Percentiles rank a stretch among this genome's conserved stretches.
Conservation (phyloP, 305 asterid species). For the Fraxinus albicans region DNA sequence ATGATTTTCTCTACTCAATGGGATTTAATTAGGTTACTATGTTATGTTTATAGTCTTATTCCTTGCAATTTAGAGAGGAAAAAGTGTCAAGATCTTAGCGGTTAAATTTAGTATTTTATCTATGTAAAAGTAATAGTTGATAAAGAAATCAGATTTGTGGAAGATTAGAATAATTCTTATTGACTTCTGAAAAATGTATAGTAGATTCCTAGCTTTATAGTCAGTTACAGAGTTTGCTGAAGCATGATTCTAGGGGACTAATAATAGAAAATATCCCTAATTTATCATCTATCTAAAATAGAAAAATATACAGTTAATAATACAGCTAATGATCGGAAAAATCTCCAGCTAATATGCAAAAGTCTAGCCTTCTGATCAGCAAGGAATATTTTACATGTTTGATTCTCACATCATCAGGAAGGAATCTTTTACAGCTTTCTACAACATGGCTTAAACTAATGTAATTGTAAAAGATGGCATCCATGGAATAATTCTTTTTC, state of each 20-base stretch:
- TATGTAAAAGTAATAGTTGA: not conserved
- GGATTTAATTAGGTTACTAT: slow-evolving; percentile 3
- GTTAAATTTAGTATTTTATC: not conserved
- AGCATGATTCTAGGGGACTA: not conserved
- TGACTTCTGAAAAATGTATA: not conserved
- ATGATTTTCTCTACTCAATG: not conserved
- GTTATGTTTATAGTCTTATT: slow-evolving; percentile 2
- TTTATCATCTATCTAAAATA: not conserved
- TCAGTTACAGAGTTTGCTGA: not conserved
- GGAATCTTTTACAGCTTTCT: not conserved
- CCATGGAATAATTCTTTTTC: not conserved
- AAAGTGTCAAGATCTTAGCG: not conserved
- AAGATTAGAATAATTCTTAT: not conserved
- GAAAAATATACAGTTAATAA: not conserved
- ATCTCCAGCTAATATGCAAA: not conserved
- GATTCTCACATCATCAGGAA: not conserved
- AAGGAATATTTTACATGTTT: not conserved
- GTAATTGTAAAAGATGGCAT: not conserved
- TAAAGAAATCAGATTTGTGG: not conserved
- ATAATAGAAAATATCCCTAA: not conserved
- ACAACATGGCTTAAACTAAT: not conserved
- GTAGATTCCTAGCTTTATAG: not conserved
- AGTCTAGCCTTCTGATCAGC: not conserved
- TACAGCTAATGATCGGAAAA: not conserved
- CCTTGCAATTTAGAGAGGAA: not conserved